Base-by-base conservation (phyloP, 164 flowering plant species). In the Nymphaea thermarum region DNA sequence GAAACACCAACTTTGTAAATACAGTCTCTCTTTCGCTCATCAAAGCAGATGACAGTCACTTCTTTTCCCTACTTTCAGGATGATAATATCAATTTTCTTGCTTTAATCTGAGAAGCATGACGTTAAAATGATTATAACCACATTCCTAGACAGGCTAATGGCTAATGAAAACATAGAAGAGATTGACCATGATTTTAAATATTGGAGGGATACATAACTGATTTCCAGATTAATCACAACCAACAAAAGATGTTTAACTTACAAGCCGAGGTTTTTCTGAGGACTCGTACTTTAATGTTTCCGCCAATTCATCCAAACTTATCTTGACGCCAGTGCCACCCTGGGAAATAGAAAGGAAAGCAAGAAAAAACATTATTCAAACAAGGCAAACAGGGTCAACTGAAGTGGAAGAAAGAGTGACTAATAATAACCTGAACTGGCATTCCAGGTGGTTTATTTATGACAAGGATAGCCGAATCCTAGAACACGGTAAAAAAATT, bases 381-480 rank as follows among this genome's bases (percentile, higher is more conserved):
- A 63, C 18, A 53, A 65, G 61, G 5, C 17, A 61, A 5, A 17
- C 11, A 47, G 66, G 17, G 43, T 62, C 64, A 70, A 17, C 18
- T 41, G 3, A 25, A 62, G 47, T 62, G 4, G 18, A 41, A 68
- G 10, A n/a, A 61, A 11, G 16, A 61, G 16, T 36, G 16, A n/a
- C 64, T 61, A n/a, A 61, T n/a, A 5, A 61, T 3, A 61, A 93
- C 98, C 87, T 94, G 98, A 73, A 94, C 98, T 60, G 98, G 90
- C 85, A 94, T 77, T 68, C 97, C 96, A 7, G 83, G 87, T 70
- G 99, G 99, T 70, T 94, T 94, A 71, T 94, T 94, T 71, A 94
- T 45, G 63, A 81, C 93, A 71, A 94, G 76, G 70, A 94, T 89
- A 10, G 92, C 89, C 51, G 90, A 72, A 82, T 91, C 99, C 99